Conservation (phyloP, 768 basidiomycete genomes). For the Floccularia luteovirens region DNA sequence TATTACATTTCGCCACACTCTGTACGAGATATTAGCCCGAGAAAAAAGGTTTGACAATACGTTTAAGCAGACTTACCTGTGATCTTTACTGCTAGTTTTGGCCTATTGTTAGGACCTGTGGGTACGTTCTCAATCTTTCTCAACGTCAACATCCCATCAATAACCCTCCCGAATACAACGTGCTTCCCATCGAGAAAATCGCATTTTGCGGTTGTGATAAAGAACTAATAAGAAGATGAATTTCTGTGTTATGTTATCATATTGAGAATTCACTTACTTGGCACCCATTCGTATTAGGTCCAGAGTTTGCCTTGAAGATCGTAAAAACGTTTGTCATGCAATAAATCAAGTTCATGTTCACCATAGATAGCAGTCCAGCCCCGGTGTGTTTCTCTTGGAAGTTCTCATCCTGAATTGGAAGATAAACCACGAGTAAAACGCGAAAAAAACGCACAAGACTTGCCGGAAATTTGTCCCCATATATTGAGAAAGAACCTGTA, state of each 20-base stretch:
- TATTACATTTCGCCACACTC: slow-evolving; percentile 56
- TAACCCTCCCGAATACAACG: slow-evolving; percentile 85
- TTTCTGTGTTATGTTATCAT: not conserved
- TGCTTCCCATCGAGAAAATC: slow-evolving; percentile 96
- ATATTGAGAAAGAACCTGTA: slow-evolving; percentile 95
- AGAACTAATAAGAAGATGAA: slow-evolving; percentile 54
- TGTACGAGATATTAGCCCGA: slow-evolving; percentile 10
- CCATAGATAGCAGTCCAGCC: slow-evolving; percentile 91
- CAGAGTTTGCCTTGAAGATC: slow-evolving; percentile 78
- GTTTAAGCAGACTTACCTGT: slow-evolving; percentile 46
- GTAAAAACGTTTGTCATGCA: not conserved
- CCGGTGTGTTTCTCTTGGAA: slow-evolving; percentile 84
- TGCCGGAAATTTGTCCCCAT: slow-evolving; percentile 90
- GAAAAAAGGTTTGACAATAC: not conserved
- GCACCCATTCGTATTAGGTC: slow-evolving; percentile 90
- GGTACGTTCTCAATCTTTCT: slow-evolving; percentile 96
- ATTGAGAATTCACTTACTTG: slow-evolving; percentile 39
- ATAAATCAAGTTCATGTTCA: slow-evolving; percentile 15
- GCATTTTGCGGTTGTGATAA: slow-evolving; percentile 92
- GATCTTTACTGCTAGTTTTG: slow-evolving; percentile 84
- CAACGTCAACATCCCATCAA: slow-evolving; percentile 91
- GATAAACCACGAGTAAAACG: not conserved
- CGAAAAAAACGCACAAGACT: slow-evolving; percentile 13
- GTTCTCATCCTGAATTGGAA: slow-evolving; percentile 73
- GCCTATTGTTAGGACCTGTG: slow-evolving; percentile 84